Conservation (phyloP, 129 eudicot genomes). For the Arctium minus region DNA sequence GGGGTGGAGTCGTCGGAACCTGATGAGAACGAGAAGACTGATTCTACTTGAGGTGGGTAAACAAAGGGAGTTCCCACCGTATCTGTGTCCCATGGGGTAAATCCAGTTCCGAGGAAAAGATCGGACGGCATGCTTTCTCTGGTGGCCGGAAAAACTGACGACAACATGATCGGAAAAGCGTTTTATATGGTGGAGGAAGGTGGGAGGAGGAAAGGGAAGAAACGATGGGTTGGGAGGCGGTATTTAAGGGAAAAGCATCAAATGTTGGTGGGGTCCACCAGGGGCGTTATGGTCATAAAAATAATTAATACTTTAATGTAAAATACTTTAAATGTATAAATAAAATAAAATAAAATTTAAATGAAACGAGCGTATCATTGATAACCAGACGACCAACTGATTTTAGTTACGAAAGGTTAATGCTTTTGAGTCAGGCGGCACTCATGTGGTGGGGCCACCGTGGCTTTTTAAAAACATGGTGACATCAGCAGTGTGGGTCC, state of each 20-base stretch:
- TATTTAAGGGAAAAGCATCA: constrained; percentile 48
- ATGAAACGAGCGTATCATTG: not conserved
- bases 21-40: constrained; percentile 49
- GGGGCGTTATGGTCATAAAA: constrained; percentile 34
- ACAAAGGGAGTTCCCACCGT: constrained; percentile 32
- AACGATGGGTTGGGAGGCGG: constrained; percentile 47
- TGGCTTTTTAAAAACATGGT: constrained; percentile 38
- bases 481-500: constrained; percentile 52
- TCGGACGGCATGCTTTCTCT: constrained; percentile 29
- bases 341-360: not conserved
- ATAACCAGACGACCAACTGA: constrained; percentile 14
- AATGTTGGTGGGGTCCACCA: constrained; percentile 25
- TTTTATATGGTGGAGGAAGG: constrained; percentile 33
- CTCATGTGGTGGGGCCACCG: constrained; percentile 28
- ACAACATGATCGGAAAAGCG: constrained; percentile 60
- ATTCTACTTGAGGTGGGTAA: constrained; percentile 38
- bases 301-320: not conserved
- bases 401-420: constrained; percentile 17
- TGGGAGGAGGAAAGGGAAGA: constrained; percentile 80
- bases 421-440: constrained; percentile 76
- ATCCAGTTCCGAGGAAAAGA: constrained; percentile 37
- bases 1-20: constrained; percentile 43
- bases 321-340: not conserved
- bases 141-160: constrained; percentile 44
- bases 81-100: constrained; percentile 49